Conservation (phyloP, 2,329 filamentous ascomycete genomes). For the Diaporthe longicolla region DNA sequence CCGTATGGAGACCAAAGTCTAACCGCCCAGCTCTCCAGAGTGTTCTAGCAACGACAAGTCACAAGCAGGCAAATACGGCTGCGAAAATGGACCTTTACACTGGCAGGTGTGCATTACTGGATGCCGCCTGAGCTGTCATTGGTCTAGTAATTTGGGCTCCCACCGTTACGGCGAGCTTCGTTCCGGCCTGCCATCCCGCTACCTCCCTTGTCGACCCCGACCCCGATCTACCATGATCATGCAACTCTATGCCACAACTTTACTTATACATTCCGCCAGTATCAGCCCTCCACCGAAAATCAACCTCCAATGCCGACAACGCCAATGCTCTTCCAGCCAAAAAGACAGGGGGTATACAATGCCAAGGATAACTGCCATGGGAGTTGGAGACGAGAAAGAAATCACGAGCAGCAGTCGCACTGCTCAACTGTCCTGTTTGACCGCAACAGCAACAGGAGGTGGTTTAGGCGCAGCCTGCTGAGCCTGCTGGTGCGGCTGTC, state of each 20-base stretch:
- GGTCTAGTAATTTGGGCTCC: constrained; percentile 30
- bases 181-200: background rate
- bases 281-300: constrained; percentile 17
- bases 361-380: constrained; percentile 30
- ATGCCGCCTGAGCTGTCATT: constrained; percentile 24
- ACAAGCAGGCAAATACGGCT: background rate
- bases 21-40: background rate
- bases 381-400: constrained; percentile 14
- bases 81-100: background rate
- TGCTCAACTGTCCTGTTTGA: constrained; percentile 38
- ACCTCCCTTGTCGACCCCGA: constrained; percentile 1
- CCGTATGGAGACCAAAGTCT: constrained; percentile 14
- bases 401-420: background rate
- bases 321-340: constrained; percentile 38
- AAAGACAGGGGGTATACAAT: constrained; percentile 41
- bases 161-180: background rate
- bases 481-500: constrained; percentile 40
- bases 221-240: constrained; percentile 25
- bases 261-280: constrained; percentile 26
- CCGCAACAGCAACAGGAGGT: constrained; percentile 39
- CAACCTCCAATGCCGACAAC: constrained; percentile 36
- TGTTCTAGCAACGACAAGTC: background rate
- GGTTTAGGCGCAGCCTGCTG: constrained; percentile 41
- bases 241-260: constrained; percentile 26
- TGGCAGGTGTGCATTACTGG: background rate